Evolutionary conservation across 768 basidiomycete genomes (phyloP).

Genomic region (Neoboletus brunneissimus): DNA sequence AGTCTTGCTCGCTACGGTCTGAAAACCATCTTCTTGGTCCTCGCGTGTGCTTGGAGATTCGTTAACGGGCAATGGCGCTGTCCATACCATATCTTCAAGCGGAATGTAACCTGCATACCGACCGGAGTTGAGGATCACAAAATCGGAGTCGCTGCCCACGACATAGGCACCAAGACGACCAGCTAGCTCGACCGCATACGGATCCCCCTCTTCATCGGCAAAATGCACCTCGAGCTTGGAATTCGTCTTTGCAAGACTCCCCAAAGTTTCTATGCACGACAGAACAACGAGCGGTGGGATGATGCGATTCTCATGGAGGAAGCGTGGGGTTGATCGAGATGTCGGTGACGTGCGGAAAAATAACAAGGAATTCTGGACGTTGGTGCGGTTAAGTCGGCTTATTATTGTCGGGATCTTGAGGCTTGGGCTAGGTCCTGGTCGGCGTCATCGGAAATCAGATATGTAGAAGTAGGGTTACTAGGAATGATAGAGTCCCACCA

Average conservation of each 20-base stretch:
- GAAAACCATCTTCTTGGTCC: constrained; percentile 55
- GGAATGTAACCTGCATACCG: constrained; percentile 79
- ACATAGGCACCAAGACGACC: constrained; percentile 72
- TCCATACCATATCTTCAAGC: constrained; percentile 74
- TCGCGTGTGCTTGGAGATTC: constrained; percentile 20
- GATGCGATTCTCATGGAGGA: constrained; percentile 70
- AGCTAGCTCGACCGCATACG: constrained; percentile 81
- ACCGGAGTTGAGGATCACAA: constrained; percentile 70
- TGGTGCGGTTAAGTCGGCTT: constrained; percentile 54
- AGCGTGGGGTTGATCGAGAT: constrained; percentile 63
- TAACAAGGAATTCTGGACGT: constrained; percentile 59
- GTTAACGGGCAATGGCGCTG: constrained; percentile 24
- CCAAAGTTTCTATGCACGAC: constrained; percentile 56
- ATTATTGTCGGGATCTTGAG: constrained; percentile 70
- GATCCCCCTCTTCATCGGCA: constrained; percentile 81
- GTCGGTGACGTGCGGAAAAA: constrained; percentile 77
- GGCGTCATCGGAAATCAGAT: constrained; percentile 13
- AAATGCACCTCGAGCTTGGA: constrained; percentile 55
- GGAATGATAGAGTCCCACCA: constrained; percentile 44
- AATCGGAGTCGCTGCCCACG: constrained; percentile 79
- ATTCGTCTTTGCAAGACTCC: constrained; percentile 34
- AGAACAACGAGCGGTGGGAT: constrained; percentile 65
- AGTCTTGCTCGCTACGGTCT: constrained; percentile 52
- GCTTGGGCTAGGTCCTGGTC: constrained; percentile 62
- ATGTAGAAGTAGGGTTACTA: neutral